Base-by-base conservation (phyloP, 169 alveolate species). In the Theileria sp. region DNA sequence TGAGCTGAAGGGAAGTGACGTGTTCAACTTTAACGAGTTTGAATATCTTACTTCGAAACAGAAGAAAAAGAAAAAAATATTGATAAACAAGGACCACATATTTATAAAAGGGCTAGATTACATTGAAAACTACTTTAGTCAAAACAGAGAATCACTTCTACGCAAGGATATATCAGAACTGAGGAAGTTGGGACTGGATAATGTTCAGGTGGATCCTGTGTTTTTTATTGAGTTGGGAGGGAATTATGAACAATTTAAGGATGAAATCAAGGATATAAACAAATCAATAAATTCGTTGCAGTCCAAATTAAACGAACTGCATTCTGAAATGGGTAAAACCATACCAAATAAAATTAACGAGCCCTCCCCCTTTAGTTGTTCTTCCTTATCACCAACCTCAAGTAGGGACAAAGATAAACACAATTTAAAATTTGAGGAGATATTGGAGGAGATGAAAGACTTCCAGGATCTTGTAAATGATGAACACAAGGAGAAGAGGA, bases 381-480 rank as follows among this genome's bases (percentile, higher is more conserved):
- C 32, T 0, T 21, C 50, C 12, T 26, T 36, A 30, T 49, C 28
- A 32, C 26, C 65, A 25, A 15, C 23, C 38, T 17, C 32, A 38
- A 64, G 72, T 64, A 15, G 44, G 50, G 32, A 15, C 0, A 85
- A 78, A 64, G 65, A 34, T 66, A 34, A 44, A 28, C 82, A 77
- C 15, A 7, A 4, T 7, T 9, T 64, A 64, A n/a, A 76, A 23
- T 85, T 81, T 74, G 86, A 85, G 6, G 77, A 36, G 25, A 67
- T 79, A 32, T 56, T 77, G 32, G 72, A 75, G 77, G 91, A 85
- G 38, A 86, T 87, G 94, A 77, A 90, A 21, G 94, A 87, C 30
- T 90, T 90, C 30, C 94, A 90, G 69, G 94, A 87, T 30, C 86
- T 90, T 34, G 94, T 90, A 28, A 50, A 65, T 74, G 79, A 87